Base-by-base conservation (phyloP, 805 yeast genomes). In the Spathaspora girioi region DNA sequence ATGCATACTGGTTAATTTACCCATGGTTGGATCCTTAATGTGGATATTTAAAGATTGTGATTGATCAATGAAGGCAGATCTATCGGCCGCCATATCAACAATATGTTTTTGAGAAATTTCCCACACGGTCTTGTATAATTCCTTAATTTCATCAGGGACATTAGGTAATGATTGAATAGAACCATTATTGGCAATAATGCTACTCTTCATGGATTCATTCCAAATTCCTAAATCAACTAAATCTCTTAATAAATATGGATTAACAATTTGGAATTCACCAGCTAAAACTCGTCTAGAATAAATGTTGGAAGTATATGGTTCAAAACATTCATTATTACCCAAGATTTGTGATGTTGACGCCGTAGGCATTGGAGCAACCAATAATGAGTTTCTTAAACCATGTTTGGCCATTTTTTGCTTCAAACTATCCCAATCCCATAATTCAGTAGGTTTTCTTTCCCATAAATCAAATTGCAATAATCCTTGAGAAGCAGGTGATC, bases 1-100 rank as follows among this genome's bases (percentile, higher is more conserved):
- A 70, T 94, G 99, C 97, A 94, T 94, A 57, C 94, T 84, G 5
- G 98, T 94, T 66, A 94, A 80, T 70, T 94, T 94, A 62, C 97
- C 96, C 93, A 90, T 88, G 2, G 98, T 91, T 54, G 97, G 97
- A 54, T 84, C 85, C 66, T 81, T 83, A 69, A 94, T 78, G 74
- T 89, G 92, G 57, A 94, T 83, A 69, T 93, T 94, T 78, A 94
- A 76, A 45, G 94, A 86, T 76, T 93, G 98, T 27, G 97, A 89
- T 74, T 94, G 99, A 69, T 87, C 94, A 66, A 87, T 84, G 70
- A 77, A 88, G 19, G 90, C 86, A 53, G 89, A 84, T 71, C 94
- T 80, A 62, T 83, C 91, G 52, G 89, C 87, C 55, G 89, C 84
- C 81, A 67, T 68, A 56, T 81, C 86, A 58, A 81, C 81, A 56